Conservation (phyloP, 441 rosid species). For the Brassica balearica region DNA sequence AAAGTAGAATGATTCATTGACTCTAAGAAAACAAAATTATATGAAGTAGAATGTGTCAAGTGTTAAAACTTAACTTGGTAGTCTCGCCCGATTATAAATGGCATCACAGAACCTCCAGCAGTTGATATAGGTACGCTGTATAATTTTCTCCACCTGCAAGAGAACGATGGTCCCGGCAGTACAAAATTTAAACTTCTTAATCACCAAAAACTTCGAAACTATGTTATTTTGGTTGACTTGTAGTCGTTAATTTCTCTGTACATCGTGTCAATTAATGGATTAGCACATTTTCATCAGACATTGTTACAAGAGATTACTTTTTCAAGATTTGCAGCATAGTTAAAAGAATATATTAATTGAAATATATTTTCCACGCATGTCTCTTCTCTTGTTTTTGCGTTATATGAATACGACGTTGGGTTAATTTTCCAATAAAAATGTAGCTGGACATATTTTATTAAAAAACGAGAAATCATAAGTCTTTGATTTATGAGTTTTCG, state of each 20-base stretch:
- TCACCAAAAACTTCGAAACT: background rate
- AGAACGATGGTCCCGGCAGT: background rate
- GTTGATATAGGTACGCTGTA: background rate
- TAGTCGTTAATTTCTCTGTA: background rate
- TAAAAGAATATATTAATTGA: background rate
- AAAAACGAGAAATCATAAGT: background rate
- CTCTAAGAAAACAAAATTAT: background rate
- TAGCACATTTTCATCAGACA: background rate
- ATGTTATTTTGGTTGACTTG: background rate
- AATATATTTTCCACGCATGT: background rate
- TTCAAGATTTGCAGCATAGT: background rate
- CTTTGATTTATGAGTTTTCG: background rate
- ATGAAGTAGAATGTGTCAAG: background rate
- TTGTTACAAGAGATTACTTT: background rate
- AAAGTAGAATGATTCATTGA: background rate
- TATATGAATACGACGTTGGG: background rate
- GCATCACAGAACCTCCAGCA: background rate
- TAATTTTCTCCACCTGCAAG: background rate
- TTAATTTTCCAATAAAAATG: background rate
- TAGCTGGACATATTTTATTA: background rate
- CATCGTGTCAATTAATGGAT: background rate
- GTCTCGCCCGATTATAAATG: background rate
- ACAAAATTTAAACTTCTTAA: background rate
- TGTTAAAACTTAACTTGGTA: background rate
- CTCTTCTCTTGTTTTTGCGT: background rate